These are phyloP conservation scores for Rhododendron ovatum DNA, from an alignment of 148 eudicot species.

Conservation along the genomic window DNA sequence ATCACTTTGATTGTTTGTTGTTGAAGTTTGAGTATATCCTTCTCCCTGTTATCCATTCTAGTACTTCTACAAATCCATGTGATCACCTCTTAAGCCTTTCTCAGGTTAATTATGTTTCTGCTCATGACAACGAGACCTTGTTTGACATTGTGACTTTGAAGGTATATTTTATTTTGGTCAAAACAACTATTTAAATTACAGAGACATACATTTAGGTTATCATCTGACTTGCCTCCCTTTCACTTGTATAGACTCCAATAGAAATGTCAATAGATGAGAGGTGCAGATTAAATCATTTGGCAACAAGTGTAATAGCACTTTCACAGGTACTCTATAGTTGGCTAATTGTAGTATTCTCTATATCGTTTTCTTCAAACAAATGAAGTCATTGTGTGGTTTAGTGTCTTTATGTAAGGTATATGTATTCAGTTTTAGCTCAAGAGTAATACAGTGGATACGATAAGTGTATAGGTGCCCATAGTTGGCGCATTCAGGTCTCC, in stretches of 20 bases:
- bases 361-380: not conserved
- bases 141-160: constrained; percentile 88
- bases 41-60: not conserved
- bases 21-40: constrained; percentile 6
- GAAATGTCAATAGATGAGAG: constrained; percentile 72
- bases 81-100: constrained; percentile 9
- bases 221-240: constrained; percentile 14
- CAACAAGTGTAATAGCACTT: constrained; percentile 82
- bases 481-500: not conserved
- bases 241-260: constrained; percentile 56
- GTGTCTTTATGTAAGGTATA: not conserved
- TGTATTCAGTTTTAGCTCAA: not conserved
- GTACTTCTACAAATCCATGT: not conserved
- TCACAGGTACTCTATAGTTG: constrained; percentile 57
- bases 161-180: constrained; percentile 37
- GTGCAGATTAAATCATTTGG: constrained; percentile 86
- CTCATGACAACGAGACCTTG: constrained; percentile 97
- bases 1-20: not conserved
- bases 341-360: not conserved
- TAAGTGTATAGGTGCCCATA: not conserved
- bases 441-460: not conserved
- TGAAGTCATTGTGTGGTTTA: not conserved
- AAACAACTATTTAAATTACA: not conserved
- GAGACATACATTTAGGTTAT: not conserved
- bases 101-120: constrained; percentile 93